Base-by-base conservation (phyloP, 2,329 filamentous ascomycete genomes). In the Nemania sp. region DNA sequence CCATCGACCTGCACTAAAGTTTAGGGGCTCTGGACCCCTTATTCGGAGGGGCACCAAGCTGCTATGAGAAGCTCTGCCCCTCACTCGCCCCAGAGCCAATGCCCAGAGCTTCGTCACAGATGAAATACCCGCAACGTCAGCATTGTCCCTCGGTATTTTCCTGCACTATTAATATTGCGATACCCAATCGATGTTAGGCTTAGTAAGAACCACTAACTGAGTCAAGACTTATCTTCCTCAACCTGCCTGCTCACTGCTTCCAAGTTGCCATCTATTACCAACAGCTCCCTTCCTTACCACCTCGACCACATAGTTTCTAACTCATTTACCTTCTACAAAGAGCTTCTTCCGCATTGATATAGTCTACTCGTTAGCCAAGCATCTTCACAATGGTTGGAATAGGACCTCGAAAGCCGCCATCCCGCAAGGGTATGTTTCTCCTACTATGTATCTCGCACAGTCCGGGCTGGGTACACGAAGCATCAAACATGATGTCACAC, bases 361-460 rank as follows among this genome's bases (percentile, higher is more conserved):
- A 55, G 22, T 22, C 42, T 9, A 49, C 20, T 15, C 23, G 17
- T 28, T 23, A 45, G 30, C n/a, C 20, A 36, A 49, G 44, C 57
- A 52, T 65, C 45, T 59, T 60, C 70, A 77, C 71, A 68, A 80
- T 80, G 77, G 77, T 79, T 64, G 76, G 76, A 61, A 70, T 79
- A 59, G 77, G 77, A 70, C 76, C 77, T 65, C 75, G 76, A 68
- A 75, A 73, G 68, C 76, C 75, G 61, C 76, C 76, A 64, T 76
- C 75, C 65, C 74, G 77, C 63, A 90, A 89, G 82, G 89, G 89
- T 89, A 82, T 72, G 84, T 81, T 65, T 49, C 54, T 58, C 54
- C 52, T 42, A n/a, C 6, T 33, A 36, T 30, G 47, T 44, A 54
- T 39, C 30, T 34, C 36, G 56, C 52, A 22, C 28, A 36, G n/a